Evolutionary conservation across 257 asterid species (phyloP).

Genomic region (Scutellaria barbata): DNA sequence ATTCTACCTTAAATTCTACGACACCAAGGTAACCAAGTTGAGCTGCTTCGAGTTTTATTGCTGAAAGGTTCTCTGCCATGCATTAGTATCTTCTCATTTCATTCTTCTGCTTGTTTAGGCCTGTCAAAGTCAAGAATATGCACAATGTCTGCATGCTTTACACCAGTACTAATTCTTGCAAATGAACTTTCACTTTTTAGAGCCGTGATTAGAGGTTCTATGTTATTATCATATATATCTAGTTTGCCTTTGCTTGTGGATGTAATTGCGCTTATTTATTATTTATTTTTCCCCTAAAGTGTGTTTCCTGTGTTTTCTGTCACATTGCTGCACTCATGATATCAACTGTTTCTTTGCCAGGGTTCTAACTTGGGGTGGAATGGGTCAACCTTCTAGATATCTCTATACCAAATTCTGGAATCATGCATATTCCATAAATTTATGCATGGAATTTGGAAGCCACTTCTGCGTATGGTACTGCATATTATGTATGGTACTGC

Average conservation of each 20-base stretch:
- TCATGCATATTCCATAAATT: conserved; percentile 11
- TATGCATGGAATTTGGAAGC: conserved; percentile 9
- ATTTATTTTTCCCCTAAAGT: background rate
- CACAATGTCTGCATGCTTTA: conserved; percentile 40
- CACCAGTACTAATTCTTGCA: conserved; percentile 66
- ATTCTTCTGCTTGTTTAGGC: conserved; percentile 83
- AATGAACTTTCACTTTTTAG: conserved; percentile 50
- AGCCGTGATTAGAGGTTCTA: conserved; percentile 33
- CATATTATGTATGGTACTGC: no score
- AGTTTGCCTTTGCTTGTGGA: conserved; percentile 22
- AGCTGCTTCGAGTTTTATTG: conserved; percentile 19
- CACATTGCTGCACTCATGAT: conserved; percentile 1
- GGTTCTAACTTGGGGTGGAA: conserved; percentile 91
- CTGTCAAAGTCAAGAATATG: conserved; percentile 68
- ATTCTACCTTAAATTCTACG: conserved; percentile 91
- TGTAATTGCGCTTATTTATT: conserved; percentile 19
- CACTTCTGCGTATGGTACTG: background rate
- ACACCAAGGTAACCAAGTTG: conserved; percentile 65
- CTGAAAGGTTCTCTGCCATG: conserved; percentile 27
- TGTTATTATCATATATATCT: conserved; percentile 9
- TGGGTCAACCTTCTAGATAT: conserved; percentile 80
- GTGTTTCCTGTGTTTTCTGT: conserved; percentile 1
- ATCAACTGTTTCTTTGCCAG: conserved; percentile 47
- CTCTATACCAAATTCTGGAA: conserved; percentile 2
- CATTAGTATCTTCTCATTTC: conserved; percentile 59